A percentile compares a stretch with the other conserved stretches of the same genome.
Conservation (phyloP, 202 grass and related monocot genomes). For the Schoenoplectus triqueter region DNA sequence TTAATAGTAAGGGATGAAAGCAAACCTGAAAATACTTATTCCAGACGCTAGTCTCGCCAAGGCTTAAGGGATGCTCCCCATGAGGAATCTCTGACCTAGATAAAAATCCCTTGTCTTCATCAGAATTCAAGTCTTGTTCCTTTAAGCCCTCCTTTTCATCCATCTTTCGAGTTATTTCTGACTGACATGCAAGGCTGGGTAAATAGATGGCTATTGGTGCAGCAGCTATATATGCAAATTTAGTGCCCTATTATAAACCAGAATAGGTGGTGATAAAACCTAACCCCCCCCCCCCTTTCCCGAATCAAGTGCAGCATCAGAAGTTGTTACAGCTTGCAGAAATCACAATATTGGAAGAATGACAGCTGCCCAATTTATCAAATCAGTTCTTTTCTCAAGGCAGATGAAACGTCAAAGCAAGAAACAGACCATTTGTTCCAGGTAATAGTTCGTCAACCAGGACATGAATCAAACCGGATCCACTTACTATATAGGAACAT, state of each 20-base stretch:
- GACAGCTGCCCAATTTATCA: not conserved
- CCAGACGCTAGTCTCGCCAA: constrained; percentile 91
- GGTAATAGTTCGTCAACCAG: not conserved
- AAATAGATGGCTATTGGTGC: constrained; percentile 1
- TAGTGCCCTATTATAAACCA: not conserved
- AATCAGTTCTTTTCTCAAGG: not conserved
- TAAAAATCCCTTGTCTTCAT: constrained; percentile 68
- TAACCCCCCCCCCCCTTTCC: not conserved
- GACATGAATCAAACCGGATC: not conserved
- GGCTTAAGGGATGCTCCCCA: constrained; percentile 91
- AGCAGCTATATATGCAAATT: not conserved
- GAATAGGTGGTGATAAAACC: not conserved
- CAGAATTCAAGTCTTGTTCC: constrained; percentile 50
- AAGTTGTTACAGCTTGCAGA: not conserved
- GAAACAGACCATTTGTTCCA: not conserved
- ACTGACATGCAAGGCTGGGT: constrained; percentile 60
- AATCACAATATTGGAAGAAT: not conserved
- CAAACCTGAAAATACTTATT: constrained; percentile 96
- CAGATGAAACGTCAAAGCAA: not conserved
- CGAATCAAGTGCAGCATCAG: not conserved
- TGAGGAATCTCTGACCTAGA: constrained; percentile 71
- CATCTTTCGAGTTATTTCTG: constrained; percentile 95
- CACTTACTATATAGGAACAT: not conserved
- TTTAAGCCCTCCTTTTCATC: constrained; percentile 62
- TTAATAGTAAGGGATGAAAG: constrained; percentile 28